phyloP scores from a whole-genome alignment of 1,139 yeast genomes.

The Kodamaea anthophila region DNA sequence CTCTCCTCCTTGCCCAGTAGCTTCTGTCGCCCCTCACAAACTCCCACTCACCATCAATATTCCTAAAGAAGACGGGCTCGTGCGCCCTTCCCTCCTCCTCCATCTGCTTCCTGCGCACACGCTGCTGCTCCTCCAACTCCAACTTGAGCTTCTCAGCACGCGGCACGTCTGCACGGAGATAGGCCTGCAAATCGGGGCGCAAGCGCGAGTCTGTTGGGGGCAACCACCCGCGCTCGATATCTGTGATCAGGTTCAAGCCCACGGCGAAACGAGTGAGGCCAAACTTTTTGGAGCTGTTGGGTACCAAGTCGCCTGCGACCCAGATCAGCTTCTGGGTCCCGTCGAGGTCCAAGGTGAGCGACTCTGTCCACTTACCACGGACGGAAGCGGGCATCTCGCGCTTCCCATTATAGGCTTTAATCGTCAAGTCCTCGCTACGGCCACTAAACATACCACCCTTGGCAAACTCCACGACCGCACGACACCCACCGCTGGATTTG shows the following conservation, averaged over 20 bases:
- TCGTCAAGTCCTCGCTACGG: slow-evolving; percentile 70
- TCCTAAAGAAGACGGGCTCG: slow-evolving; percentile 60
- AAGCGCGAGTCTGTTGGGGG: slow-evolving; percentile 88
- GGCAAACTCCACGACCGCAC: slow-evolving; percentile 69
- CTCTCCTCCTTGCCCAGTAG: slow-evolving; percentile 76
- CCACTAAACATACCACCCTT: slow-evolving; percentile 76
- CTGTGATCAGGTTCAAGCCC: slow-evolving; percentile 70
- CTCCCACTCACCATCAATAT: slow-evolving; percentile 53
- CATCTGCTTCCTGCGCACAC: slow-evolving; percentile 61
- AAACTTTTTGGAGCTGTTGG: slow-evolving; percentile 55
- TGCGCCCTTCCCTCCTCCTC: slow-evolving; percentile 42
- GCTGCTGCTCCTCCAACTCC: slow-evolving; percentile 70
- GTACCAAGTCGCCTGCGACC: slow-evolving; percentile 62
- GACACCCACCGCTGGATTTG: slow-evolving; percentile 59
- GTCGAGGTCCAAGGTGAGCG: slow-evolving; percentile 38
- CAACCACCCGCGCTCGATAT: slow-evolving; percentile 52
- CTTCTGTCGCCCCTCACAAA: slow-evolving; percentile 55
- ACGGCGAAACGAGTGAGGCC: slow-evolving; percentile 87
- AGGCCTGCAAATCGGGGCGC: slow-evolving; percentile 76
- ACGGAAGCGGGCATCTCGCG: slow-evolving; percentile 38
- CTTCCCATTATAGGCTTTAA: slow-evolving; percentile 44
- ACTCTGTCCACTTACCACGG: slow-evolving; percentile 75
- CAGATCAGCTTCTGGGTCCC: slow-evolving; percentile 50
- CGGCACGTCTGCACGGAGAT: slow-evolving; percentile 64
- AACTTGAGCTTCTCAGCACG: slow-evolving; percentile 66